Evolutionary conservation across 2,329 filamentous ascomycete genomes (phyloP), one percentile per base, ranked within the genome.

Genomic region (Cordyceps militaris): DNA sequence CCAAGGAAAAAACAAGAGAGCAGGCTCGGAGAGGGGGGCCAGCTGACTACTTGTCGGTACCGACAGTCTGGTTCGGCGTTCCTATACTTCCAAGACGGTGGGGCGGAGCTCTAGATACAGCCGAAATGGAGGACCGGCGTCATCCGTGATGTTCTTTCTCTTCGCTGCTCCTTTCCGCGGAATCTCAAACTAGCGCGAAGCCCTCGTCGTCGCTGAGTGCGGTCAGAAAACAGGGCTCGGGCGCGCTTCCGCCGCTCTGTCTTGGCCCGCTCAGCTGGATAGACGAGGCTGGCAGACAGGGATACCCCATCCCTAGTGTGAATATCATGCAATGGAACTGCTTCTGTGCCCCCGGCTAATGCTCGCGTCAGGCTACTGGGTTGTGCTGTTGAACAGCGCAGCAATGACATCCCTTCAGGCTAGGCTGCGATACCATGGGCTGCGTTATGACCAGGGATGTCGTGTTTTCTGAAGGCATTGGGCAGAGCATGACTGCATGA

Each of bases 61-160:
- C 52, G 52, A 55, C 40, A 55, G 52, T 47, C 42, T 55, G 52
- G 42, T 55, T 55, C 40, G n/a, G 52, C 26, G 19, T 34, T 44
- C 13, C 16, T 10, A 26, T 32, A 34, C 11, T 36, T 11, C 11
- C n/a, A 24, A 21, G 14, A n/a, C 19, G 50, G 50, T 43, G 51
- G 40, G 51, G 38, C 40, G 40, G 6, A 21, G 21, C 50, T 24
- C 50, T 16, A 52, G 42, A 24, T 23, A 38, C 28, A 34, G 42
- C 23, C 52, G 28, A 26, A 9, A 16, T 24, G 30, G 42, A 47
- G 11, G 24, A 40, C 14, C 16, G 13, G 5, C 21, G 52, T 28
- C 13, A 30, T 26, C 28, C 16, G 52, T 16, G 10, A 19, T 23
- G 42, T 2, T 38, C 7, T 13, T 21, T 21, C 43, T 23, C 36